Evolutionary conservation across 441 rosid species (phyloP).

Genomic region (Erodium trifolium): DNA sequence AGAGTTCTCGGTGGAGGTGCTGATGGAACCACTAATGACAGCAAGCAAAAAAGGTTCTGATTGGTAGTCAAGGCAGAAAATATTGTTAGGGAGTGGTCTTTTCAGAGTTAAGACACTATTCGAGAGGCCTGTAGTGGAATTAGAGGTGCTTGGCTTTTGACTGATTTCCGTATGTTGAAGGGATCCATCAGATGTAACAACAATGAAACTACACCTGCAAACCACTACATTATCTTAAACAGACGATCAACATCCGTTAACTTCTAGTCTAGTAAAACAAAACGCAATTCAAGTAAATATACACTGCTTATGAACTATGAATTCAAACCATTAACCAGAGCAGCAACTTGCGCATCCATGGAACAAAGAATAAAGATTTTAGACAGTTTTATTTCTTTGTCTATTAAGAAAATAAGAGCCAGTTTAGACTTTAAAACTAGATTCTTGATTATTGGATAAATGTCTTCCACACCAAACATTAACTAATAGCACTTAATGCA

Average conservation of each 20-base stretch:
- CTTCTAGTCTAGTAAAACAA: constrained; percentile 19
- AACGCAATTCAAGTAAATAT: not conserved
- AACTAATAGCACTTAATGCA: constrained; percentile 1
- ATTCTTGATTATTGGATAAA: not conserved
- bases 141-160: constrained; percentile 57
- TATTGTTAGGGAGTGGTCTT: constrained; percentile 55
- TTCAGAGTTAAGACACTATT: constrained; percentile 31
- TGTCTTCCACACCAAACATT: not conserved
- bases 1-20: constrained; percentile 35
- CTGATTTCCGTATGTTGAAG: constrained; percentile 60
- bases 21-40: constrained; percentile 44
- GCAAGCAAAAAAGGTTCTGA: constrained; percentile 53
- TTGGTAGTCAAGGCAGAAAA: constrained; percentile 69
- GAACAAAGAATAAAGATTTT: not conserved
- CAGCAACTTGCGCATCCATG: not conserved
- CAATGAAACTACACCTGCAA: constrained; percentile 63
- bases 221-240: constrained; percentile 20
- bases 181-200: constrained; percentile 65
- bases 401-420: not conserved
- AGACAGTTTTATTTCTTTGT: not conserved
- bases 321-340: not conserved
- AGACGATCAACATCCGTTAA: constrained; percentile 14
- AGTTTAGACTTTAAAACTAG: not conserved
- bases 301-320: not conserved
- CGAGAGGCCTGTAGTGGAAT: constrained; percentile 35